These are phyloP conservation scores for Anastatica hierochuntica DNA, from an alignment of 345 rosid species.

Conservation along the genomic window DNA sequence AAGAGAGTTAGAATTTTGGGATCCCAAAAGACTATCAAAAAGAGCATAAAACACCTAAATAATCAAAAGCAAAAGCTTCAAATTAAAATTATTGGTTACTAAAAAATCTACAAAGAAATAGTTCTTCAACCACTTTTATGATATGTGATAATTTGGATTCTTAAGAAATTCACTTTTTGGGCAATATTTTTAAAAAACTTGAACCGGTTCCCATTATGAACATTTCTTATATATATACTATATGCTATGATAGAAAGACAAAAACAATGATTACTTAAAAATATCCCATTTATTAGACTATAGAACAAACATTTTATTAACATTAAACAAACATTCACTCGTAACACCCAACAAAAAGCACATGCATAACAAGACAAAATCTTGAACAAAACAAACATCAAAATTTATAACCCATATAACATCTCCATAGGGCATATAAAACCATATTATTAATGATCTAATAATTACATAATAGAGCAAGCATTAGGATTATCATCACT, in stretches of 20 bases:
- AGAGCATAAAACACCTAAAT: background rate
- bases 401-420: background rate
- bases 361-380: constrained; percentile 22
- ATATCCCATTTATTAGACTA: constrained; percentile 1
- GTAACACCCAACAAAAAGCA: constrained; percentile 9
- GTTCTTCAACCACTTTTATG: no score
- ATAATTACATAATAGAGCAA: constrained; percentile 61
- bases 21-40: no score
- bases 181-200: no score
- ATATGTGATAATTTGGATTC: no score
- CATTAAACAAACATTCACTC: background rate
- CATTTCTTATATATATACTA: no score
- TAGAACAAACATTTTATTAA: no score
- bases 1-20: constrained; percentile 10
- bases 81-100: background rate
- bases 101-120: background rate
- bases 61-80: constrained; percentile 4
- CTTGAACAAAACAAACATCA: constrained; percentile 7
- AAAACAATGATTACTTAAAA: background rate
- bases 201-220: no score
- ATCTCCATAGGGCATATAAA: background rate
- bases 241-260: no score
- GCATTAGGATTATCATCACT: constrained; percentile 96
- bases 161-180: no score
- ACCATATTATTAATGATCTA: background rate